These are phyloP conservation scores for Prunus yedoensis DNA, from an alignment of 331 rosid species.

Conservation along the genomic window DNA sequence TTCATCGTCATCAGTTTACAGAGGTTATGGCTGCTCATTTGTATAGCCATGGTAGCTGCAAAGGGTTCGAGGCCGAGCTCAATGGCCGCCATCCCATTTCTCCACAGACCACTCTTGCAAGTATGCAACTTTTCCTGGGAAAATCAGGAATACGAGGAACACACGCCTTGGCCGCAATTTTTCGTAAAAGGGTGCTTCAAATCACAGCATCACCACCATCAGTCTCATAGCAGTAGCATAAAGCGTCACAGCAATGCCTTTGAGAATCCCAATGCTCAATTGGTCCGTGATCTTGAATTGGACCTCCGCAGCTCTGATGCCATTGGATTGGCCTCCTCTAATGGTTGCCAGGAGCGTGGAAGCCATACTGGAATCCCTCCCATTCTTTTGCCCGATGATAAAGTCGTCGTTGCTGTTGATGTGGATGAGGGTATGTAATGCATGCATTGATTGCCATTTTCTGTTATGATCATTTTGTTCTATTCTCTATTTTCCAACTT, in stretches of 20 bases:
- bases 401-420: slow-evolving; percentile 79
- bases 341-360: slow-evolving; percentile 22
- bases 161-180: not conserved
- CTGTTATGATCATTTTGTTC: not conserved
- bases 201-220: not conserved
- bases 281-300: slow-evolving; percentile 25
- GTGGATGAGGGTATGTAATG: slow-evolving; percentile 78
- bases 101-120: not conserved
- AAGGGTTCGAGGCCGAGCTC: not conserved
- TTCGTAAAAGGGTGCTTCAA: not conserved
- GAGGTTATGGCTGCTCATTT: slow-evolving; percentile 19
- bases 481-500: slow-evolving; percentile 4
- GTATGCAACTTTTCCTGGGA: not conserved
- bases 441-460: not conserved
- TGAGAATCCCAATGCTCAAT: slow-evolving; percentile 25
- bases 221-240: not conserved
- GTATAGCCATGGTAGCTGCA: not conserved
- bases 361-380: slow-evolving; percentile 35
- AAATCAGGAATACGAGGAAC: not conserved
- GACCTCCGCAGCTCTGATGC: slow-evolving; percentile 21
- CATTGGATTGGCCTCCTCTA: slow-evolving; percentile 10
- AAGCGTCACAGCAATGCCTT: slow-evolving; percentile 10
- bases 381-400: slow-evolving; percentile 37
- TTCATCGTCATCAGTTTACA: not conserved
- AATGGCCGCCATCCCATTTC: not conserved